These are phyloP conservation scores for Phyllosticta citriasiana DNA, from an alignment of 2,329 filamentous ascomycete species.

Conservation along the genomic window DNA sequence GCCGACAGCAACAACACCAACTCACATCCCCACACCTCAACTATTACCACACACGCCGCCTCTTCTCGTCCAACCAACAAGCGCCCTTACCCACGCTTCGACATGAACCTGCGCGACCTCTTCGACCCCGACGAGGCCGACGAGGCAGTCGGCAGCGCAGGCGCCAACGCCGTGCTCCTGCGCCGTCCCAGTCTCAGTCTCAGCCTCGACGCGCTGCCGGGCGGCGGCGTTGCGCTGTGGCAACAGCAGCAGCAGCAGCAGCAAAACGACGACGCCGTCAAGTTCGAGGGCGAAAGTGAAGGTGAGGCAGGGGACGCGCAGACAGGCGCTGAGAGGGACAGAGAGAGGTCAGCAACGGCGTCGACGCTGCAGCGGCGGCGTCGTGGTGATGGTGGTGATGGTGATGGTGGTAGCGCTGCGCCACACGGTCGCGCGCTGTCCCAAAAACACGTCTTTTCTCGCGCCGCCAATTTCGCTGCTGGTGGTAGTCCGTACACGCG, in stretches of 20 bases:
- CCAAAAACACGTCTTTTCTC: neutral
- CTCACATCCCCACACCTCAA: constrained; percentile 15
- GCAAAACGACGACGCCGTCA: constrained; percentile 13
- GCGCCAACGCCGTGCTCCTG: constrained; percentile 24
- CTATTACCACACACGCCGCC: neutral
- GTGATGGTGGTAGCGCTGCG: too few relatives aligned
- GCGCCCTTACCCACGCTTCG: constrained; percentile 45
- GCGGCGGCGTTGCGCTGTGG: constrained; percentile 16
- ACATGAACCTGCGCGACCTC: constrained; percentile 34
- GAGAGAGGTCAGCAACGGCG: neutral
- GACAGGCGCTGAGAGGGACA: constrained; percentile 15
- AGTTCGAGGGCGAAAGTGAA: constrained; percentile 8
- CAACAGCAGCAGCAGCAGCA: constrained; percentile 14
- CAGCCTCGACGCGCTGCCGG: constrained; percentile 20
- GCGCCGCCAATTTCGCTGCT: constrained; percentile 19
- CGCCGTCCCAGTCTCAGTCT: constrained; percentile 19
- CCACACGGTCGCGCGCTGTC: neutral
- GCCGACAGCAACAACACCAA: neutral
- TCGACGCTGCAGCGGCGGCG: neutral
- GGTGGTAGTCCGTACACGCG: constrained; percentile 11
- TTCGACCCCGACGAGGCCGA: constrained; percentile 29
- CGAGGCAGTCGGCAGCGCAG: constrained; percentile 11
- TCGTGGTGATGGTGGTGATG: too few relatives aligned
- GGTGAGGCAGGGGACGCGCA: neutral
- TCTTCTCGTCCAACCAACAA: neutral